These are phyloP conservation scores for Polygonum maritimum DNA, from an alignment of 148 eudicot species.

Conservation along the genomic window DNA sequence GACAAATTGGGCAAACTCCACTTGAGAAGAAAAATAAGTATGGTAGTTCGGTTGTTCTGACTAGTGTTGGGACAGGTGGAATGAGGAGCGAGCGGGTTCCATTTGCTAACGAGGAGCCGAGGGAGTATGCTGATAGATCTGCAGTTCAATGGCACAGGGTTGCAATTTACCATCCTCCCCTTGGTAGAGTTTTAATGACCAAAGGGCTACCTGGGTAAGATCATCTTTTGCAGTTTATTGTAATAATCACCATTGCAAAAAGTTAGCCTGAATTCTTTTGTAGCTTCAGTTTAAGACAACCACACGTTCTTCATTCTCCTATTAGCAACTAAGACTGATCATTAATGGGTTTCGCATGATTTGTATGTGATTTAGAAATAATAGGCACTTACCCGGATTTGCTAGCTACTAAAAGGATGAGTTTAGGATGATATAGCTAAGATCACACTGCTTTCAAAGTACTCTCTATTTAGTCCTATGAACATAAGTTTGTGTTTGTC, in stretches of 20 bases:
- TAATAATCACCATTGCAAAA: not conserved
- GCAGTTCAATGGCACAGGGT: slow-evolving; percentile 95
- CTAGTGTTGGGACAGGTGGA: slow-evolving; percentile 85
- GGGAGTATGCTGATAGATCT: slow-evolving; percentile 79
- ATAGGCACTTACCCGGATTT: not conserved
- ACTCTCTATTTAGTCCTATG: not conserved
- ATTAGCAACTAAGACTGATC: not conserved
- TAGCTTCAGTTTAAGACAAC: not conserved
- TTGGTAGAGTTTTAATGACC: slow-evolving; percentile 50
- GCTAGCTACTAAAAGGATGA: not conserved
- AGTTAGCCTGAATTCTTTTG: not conserved
- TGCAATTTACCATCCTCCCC: slow-evolving; percentile 48
- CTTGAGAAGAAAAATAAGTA: slow-evolving; percentile 61
- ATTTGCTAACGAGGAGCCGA: slow-evolving; percentile 66
- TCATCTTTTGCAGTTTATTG: slow-evolving; percentile 5
- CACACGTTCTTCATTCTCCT: not conserved
- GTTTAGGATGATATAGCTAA: not conserved
- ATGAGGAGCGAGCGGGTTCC: slow-evolving; percentile 80
- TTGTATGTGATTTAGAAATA: not conserved
- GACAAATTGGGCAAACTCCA: slow-evolving; percentile 76
- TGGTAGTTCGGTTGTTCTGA: slow-evolving; percentile 53
- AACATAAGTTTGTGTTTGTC: not conserved
- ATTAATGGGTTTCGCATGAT: not conserved
- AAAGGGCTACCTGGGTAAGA: slow-evolving; percentile 65
- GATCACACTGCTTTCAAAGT: too few species aligned